Evolutionary conservation across 192 early-diverging fungal genomes (phyloP), one percentile per base, ranked within the genome.

Genomic region (Glomus cerebriforme): DNA sequence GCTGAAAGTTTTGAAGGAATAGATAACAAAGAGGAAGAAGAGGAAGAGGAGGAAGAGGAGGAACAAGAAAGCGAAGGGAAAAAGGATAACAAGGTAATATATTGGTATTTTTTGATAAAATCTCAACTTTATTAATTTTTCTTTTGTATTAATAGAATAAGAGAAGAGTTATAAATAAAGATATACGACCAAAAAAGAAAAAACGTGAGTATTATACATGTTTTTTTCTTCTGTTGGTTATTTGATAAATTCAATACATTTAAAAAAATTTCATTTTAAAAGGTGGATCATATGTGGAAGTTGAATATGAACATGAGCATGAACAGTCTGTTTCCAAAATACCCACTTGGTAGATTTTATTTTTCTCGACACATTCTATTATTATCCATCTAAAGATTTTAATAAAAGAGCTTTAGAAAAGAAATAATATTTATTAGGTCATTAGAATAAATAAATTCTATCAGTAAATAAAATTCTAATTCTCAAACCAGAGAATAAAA

Each of bases 241-340:
- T 43, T 43, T 2, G 39, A 12, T 43, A 13, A 43, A 43, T 43
- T 2, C 26, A 10, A 43, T 31, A 35, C 8, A 59, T 59, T 37
- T 32, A 59, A 29, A 37, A 43, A 27, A 43, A 17, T 24, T 63
- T 43, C 45, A 35, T 34, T 24, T 80, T 68, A 85, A 85, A 81
- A 82, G 83, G 87, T 69, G 84, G 82, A 7, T 83, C 83, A 17
- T 86, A 83, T 65, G 88, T 90, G 39, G 87, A 90, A 75, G 80
- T 90, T 75, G 89, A 90, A 79, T 90, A 88, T 78, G 89, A 90
- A 35, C 81, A 74, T 37, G 80, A 79, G 22, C 64, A 74, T 34
- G 71, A 80, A 49, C 27, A 19, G 7, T 45, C 75, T 17, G 17
- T 29, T 47, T 47, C 69, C 15, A 49, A 71, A 54, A 1, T 17